Conservation (phyloP, 495 filamentous ascomycete genomes). For the Rhypophila decipiens region DNA sequence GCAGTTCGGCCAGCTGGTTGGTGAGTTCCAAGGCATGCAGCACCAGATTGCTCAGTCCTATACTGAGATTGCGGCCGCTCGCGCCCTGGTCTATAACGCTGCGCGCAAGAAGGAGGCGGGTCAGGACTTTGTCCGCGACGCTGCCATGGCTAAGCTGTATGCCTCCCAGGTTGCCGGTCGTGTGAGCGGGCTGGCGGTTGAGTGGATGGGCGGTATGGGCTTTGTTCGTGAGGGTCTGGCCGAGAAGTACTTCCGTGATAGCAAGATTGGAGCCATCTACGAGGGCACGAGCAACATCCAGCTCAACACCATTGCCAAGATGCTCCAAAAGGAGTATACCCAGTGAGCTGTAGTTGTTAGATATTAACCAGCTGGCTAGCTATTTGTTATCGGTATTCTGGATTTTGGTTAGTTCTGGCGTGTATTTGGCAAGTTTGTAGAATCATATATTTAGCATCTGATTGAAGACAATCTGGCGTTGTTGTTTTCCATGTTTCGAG, state of each 20-base stretch:
- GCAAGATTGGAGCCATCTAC: constrained; percentile 98
- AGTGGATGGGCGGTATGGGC: constrained; percentile 99
- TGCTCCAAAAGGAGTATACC: constrained; percentile 87
- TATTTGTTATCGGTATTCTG: no score
- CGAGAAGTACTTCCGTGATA: constrained; percentile 97
- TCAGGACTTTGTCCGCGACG: constrained; percentile 87
- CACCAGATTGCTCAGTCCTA: constrained; percentile 96
- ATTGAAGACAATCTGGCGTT: no score
- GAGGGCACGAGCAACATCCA: constrained; percentile 77
- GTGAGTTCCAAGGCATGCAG: constrained; percentile 98
- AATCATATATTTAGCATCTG: no score
- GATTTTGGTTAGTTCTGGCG: no score
- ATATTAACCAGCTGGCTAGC: no score
- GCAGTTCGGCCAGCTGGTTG: constrained; percentile 90
- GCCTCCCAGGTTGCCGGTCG: constrained; percentile 87
- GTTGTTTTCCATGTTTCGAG: no score
- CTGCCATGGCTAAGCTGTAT: constrained; percentile 97
- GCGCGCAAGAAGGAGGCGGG: constrained; percentile 97
- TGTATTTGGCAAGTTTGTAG: no score
- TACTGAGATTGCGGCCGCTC: constrained; percentile 84
- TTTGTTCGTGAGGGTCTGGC: constrained; percentile 95
- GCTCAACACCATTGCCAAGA: constrained; percentile 88
- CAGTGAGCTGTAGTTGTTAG: constrained; percentile 25
- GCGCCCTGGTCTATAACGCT: constrained; percentile 92
- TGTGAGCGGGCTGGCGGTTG: constrained; percentile 79